Evolutionary conservation across 225 moss, liverwort and hornwort genomes (phyloP), one percentile per base, ranked within the genome.

Genomic region (Bryoerythrophyllum caledonicum): DNA sequence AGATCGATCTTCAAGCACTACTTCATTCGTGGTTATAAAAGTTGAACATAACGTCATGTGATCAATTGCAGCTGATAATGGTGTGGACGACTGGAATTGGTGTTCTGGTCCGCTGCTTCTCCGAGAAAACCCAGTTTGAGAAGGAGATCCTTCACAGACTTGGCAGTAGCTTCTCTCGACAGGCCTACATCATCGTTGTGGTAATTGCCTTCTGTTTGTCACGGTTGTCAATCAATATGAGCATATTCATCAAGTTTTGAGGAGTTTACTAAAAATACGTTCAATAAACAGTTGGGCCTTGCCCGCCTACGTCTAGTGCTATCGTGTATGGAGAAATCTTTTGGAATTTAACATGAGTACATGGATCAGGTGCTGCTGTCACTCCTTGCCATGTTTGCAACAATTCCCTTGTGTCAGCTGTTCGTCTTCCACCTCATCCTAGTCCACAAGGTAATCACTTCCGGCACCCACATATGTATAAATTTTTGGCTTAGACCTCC

Each of bases 401-500:
- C 95, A 57, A 80, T 93, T 48, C 95, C 93, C 60, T 88, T 96
- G 68, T 82, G 86, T 65, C 95, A 96, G 60, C 85, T 96, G 11
- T 91, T 96, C 55, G 91, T 91, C 86, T 96, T 96, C 77, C 95
- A 96, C 81, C 80, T 93, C 53, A 93, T 96, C 71, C 86, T 95
- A 23, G 90, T 95, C 40, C 91, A 89, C 80, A 95, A 95, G 95
- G 95, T 90, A 74, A 44, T 63, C 34, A 6, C 34, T 34, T 20
- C 11, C 4, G 16, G 3, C 13, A 40, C 16, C 69, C 41, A 49
- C 30, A 63, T 38, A 5, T 34, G 34, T 34, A 34, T 34, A 7
- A 44, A 20, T 48, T 46, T 34, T 6, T 34, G 0, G 34, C 34
- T 34, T 6, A 34, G 34, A 34, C 34, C 34, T 34, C 34, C 34